Percentiles rank a stretch among this genome's conserved stretches.
Evolutionary conservation across 1,284 basidiomycete species (phyloP).

Genomic region (Microbotryum silenes-acaulis): DNA sequence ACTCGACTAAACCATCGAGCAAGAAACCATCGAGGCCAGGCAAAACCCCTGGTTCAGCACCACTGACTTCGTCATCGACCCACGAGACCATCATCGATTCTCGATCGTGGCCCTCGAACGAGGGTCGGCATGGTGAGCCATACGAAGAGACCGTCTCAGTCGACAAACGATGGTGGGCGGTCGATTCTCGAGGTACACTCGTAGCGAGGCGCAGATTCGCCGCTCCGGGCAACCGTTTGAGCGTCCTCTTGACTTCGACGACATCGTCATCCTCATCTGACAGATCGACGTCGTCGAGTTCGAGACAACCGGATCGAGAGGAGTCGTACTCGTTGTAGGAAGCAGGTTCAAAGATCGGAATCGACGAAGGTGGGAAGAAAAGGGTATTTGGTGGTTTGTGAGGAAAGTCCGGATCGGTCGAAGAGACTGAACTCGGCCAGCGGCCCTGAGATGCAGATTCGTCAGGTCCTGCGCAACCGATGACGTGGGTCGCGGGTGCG

Average conservation of each 20-base stretch:
- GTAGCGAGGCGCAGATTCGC: conserved; percentile 32
- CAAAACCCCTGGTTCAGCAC: conserved; percentile 8
- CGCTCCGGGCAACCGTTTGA: conserved; percentile 35
- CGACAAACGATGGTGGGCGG: too few relatives aligned
- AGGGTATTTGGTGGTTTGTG: too few relatives aligned
- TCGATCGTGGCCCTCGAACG: conserved; percentile 34
- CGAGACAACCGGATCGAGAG: conserved; percentile 27
- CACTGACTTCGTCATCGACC: conserved; percentile 28
- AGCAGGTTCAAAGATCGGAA: not conserved
- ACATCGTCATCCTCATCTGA: conserved; percentile 34
- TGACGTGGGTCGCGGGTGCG: too few relatives aligned
- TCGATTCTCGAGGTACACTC: conserved; percentile 38
- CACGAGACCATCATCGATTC: conserved; percentile 36
- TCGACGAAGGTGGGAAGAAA: conserved; percentile 10
- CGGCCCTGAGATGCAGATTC: too few relatives aligned
- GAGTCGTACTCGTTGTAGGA: conserved; percentile 2
- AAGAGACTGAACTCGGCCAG: too few relatives aligned
- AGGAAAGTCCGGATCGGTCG: too few relatives aligned
- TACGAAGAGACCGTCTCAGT: too few relatives aligned
- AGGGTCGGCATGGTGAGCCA: conserved; percentile 34
- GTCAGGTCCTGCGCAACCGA: too few relatives aligned
- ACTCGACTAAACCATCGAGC: conserved; percentile 57
- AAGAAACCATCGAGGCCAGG: conserved; percentile 51
- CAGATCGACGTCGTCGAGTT: conserved; percentile 38
- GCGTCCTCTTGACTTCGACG: conserved; percentile 25